A percentile compares a stretch with the other conserved stretches of the same genome.
Evolutionary conservation across 495 filamentous ascomycete genomes (phyloP).

Genomic region (Talaromyces adpressus): DNA sequence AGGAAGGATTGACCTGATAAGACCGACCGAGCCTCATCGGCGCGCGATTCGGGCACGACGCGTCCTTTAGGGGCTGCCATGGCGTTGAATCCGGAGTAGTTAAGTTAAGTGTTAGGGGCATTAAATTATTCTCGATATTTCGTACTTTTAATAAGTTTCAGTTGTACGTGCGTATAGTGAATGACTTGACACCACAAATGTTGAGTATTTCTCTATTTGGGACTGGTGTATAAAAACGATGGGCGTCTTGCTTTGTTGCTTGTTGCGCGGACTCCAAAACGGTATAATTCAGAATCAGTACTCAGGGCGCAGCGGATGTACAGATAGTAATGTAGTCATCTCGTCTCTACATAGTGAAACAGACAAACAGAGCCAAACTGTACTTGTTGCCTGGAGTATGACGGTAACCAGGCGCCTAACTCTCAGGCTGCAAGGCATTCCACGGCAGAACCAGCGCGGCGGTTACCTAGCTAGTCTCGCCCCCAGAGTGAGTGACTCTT

Average conservation of each 20-base stretch:
- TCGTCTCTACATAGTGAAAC: no score
- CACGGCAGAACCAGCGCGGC: neutral
- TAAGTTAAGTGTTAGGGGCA: no score
- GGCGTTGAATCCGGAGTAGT: neutral
- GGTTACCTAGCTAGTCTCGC: neutral
- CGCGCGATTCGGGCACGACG: neutral
- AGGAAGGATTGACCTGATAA: neutral
- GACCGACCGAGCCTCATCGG: constrained; percentile 4
- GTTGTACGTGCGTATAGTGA: neutral
- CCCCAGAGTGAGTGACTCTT: no score
- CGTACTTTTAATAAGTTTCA: neutral
- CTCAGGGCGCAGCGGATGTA: neutral
- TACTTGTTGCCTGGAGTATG: neutral
- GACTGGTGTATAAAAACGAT: neutral
- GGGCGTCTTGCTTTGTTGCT: neutral
- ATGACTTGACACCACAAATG: neutral
- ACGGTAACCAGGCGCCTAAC: no score
- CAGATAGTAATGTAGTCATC: neutral
- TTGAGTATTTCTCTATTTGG: neutral
- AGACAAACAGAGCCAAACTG: neutral
- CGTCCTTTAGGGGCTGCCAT: neutral
- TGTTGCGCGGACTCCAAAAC: neutral
- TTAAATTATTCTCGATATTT: neutral
- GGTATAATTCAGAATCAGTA: no score
- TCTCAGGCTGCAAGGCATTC: no score